phyloP scores from a whole-genome alignment of 495 filamentous ascomycete genomes.

The Neurospora tetraspora region DNA sequence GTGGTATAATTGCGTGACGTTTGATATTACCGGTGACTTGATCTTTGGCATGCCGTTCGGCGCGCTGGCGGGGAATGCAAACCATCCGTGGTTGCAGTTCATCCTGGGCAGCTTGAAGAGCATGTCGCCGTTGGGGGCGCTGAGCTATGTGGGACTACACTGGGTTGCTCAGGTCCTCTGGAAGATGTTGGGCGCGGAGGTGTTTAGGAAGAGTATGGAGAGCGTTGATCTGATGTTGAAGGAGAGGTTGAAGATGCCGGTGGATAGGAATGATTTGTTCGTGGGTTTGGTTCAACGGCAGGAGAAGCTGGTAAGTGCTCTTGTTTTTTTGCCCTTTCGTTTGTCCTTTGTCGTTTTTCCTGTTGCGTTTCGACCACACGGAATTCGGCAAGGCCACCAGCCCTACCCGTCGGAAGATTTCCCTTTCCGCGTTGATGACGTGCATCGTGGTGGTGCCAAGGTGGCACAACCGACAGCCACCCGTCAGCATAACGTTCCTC shows the following conservation, averaged over 20 bases:
- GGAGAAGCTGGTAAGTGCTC: conserved; percentile 11
- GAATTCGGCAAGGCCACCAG: neutral
- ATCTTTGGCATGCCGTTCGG: conserved; percentile 45
- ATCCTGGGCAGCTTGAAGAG: conserved; percentile 19
- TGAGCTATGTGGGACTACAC: conserved; percentile 11
- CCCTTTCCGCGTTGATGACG: neutral
- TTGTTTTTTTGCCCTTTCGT: neutral
- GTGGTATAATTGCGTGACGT: conserved; percentile 47
- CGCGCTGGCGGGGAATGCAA: conserved; percentile 26
- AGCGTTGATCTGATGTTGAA: conserved; percentile 16
- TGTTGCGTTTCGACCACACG: neutral
- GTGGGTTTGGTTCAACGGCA: conserved; percentile 28
- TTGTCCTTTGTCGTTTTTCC: neutral
- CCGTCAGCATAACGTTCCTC: neutral
- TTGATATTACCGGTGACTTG: conserved; percentile 49
- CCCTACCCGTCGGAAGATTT: neutral
- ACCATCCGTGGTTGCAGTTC: conserved; percentile 26
- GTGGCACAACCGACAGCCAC: neutral
- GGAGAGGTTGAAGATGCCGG: conserved; percentile 16
- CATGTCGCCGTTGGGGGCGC: conserved; percentile 16
- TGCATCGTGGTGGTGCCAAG: neutral
- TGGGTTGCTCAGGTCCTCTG: conserved; percentile 2
- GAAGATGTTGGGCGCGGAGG: neutral
- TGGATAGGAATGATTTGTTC: conserved; percentile 28
- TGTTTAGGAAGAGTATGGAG: conserved; percentile 4